These are phyloP conservation scores for Elsinoe australis DNA, from an alignment of 2,329 filamentous ascomycete genomes.

Conservation along the genomic window DNA sequence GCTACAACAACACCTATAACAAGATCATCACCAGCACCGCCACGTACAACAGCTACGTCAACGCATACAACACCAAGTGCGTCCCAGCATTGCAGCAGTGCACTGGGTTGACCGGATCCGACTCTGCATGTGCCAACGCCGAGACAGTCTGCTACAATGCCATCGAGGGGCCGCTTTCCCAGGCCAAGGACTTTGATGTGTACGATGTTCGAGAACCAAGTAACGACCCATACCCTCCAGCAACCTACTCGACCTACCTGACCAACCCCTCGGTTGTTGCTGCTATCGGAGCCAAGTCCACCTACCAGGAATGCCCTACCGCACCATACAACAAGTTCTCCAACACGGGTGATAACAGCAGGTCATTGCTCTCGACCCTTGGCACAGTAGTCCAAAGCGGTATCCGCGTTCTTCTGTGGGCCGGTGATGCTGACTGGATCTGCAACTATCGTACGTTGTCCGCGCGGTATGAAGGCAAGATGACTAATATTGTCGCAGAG, in stretches of 20 bases:
- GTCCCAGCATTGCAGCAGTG: constrained; percentile 36
- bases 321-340: constrained; percentile 34
- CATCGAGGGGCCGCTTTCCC: constrained; percentile 33
- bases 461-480: neutral
- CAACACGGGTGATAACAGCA: constrained; percentile 35
- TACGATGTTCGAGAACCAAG: constrained; percentile 41
- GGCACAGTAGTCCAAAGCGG: constrained; percentile 25
- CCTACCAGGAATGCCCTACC: constrained; percentile 34
- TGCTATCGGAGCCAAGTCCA: constrained; percentile 41
- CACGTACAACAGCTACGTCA: constrained; percentile 27
- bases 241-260: constrained; percentile 39
- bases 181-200: constrained; percentile 34
- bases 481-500: constrained; percentile 21
- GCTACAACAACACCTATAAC: constrained; percentile 34
- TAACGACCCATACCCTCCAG: constrained; percentile 35
- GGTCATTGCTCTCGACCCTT: constrained; percentile 7
- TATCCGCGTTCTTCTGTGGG: constrained; percentile 47
- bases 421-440: constrained; percentile 52
- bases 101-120: constrained; percentile 23
- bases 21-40: constrained; percentile 19
- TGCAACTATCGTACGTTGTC: constrained; percentile 44
- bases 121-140: constrained; percentile 30
- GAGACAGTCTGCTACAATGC: constrained; percentile 31
- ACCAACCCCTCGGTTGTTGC: constrained; percentile 31
- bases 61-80: constrained; percentile 34